phyloP scores from a whole-genome alignment of 768 basidiomycete species.

The Hebeloma cylindrosporum region DNA sequence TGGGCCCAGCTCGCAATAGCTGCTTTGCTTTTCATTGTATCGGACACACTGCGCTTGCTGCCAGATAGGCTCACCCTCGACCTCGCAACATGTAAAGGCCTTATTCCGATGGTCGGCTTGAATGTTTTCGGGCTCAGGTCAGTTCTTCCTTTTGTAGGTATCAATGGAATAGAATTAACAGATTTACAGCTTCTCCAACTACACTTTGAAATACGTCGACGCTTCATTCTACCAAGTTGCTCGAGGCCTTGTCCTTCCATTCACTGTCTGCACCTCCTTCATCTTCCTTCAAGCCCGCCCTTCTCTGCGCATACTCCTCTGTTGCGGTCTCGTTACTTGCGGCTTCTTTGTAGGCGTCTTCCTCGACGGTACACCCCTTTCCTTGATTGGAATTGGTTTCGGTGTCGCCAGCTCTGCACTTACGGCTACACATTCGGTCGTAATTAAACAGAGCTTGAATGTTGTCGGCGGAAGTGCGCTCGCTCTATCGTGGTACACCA shows the following conservation, averaged over 20 bases:
- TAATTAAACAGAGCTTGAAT: conserved; percentile 84
- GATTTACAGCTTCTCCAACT: conserved; percentile 74
- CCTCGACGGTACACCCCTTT: conserved; percentile 65
- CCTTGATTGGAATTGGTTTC: conserved; percentile 67
- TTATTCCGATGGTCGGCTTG: conserved; percentile 71
- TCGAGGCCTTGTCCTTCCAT: conserved; percentile 88
- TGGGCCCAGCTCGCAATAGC: conserved; percentile 81
- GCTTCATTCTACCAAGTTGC: conserved; percentile 97
- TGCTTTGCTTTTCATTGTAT: conserved; percentile 67
- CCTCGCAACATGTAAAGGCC: conserved; percentile 61
- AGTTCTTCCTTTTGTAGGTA: conserved; percentile 5
- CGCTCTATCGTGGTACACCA: conserved; percentile 89
- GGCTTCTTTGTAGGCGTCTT: conserved; percentile 94
- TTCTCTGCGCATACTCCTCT: conserved; percentile 67
- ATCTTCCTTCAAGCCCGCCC: conserved; percentile 75
- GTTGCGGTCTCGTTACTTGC: conserved; percentile 79
- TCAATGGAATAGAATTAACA: background rate
- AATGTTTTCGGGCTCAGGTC: conserved; percentile 86
- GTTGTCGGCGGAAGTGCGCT: conserved; percentile 84
- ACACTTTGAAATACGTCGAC: conserved; percentile 90
- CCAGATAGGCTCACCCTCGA: conserved; percentile 70
- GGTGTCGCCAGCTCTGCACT: conserved; percentile 86
- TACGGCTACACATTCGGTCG: conserved; percentile 87
- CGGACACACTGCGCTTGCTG: conserved; percentile 61
- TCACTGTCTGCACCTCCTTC: conserved; percentile 89